phyloP scores from a whole-genome alignment of 1,139 yeast genomes.

The Spathaspora sp. region DNA sequence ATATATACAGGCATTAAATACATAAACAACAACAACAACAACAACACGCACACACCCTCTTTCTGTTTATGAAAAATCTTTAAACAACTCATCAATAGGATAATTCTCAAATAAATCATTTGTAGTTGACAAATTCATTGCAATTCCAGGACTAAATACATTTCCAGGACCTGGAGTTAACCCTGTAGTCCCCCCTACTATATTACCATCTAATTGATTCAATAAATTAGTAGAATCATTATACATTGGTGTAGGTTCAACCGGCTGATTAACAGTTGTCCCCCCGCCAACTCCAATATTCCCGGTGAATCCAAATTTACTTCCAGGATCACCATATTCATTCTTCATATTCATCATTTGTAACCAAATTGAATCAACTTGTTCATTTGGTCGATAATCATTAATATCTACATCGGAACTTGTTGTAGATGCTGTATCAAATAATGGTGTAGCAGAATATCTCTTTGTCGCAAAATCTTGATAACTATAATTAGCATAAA shows the following conservation, averaged over 20 bases:
- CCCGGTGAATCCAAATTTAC: conserved; percentile 3
- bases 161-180: conserved; percentile 1
- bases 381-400: conserved; percentile 19
- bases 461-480: not conserved
- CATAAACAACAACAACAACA: conserved; percentile 1
- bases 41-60: no score
- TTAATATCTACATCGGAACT: conserved; percentile 11
- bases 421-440: conserved; percentile 8
- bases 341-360: conserved; percentile 28
- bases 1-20: conserved; percentile 6
- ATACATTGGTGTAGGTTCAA: conserved; percentile 1
- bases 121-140: conserved; percentile 1
- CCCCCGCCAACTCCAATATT: conserved; percentile 1
- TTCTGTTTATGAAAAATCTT: conserved; percentile 11
- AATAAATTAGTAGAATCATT: not conserved
- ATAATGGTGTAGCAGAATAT: conserved; percentile 3
- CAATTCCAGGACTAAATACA: conserved; percentile 4
- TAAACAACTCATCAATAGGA: conserved; percentile 17
- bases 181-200: conserved; percentile 3
- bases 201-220: not conserved
- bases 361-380: conserved; percentile 29
- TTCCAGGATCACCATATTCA: conserved; percentile 11
- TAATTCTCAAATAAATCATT: conserved; percentile 15
- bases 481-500: not conserved
- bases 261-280: not conserved